Evolutionary conservation across 108 stramenopile genomes (phyloP).

Genomic region (Stephanodiscus minutulus): DNA sequence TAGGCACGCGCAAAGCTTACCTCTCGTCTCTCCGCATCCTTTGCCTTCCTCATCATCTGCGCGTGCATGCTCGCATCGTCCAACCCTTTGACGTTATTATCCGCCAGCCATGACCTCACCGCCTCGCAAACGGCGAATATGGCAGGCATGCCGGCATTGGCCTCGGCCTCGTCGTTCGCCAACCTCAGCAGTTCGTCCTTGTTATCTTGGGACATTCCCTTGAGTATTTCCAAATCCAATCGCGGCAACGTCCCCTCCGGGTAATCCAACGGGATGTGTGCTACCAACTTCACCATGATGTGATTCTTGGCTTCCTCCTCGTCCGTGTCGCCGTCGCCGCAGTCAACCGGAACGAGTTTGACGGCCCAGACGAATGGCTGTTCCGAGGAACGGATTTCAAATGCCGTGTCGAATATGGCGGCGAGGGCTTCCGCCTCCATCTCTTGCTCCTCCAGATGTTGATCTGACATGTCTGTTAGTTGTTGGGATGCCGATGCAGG

Average conservation of each 20-base stretch:
- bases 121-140: slow-evolving; percentile 84
- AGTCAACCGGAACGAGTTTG: slow-evolving; percentile 67
- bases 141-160: slow-evolving; percentile 75
- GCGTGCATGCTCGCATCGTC: slow-evolving; percentile 87
- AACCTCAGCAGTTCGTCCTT: slow-evolving; percentile 54
- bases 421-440: slow-evolving; percentile 87
- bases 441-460: slow-evolving; percentile 83
- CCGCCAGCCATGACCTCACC: slow-evolving; percentile 80
- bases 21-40: slow-evolving; percentile 69
- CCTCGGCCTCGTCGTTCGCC: slow-evolving; percentile 73
- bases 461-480: slow-evolving; percentile 61
- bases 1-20: slow-evolving; percentile 39
- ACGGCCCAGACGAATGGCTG: slow-evolving; percentile 80
- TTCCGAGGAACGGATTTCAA: slow-evolving; percentile 51
- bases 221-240: slow-evolving; percentile 68
- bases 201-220: slow-evolving; percentile 75
- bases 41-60: slow-evolving; percentile 81
- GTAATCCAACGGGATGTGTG: slow-evolving; percentile 67
- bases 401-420: slow-evolving; percentile 79
- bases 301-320: slow-evolving; percentile 68
- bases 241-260: slow-evolving; percentile 62
- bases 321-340: slow-evolving; percentile 55
- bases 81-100: slow-evolving; percentile 87
- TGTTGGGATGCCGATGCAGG: neutral
- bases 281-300: slow-evolving; percentile 71